Evolutionary conservation across 495 filamentous ascomycete species (phyloP), one percentile per base, ranked within the genome.

Genomic region (Haplographium delicatum): DNA sequence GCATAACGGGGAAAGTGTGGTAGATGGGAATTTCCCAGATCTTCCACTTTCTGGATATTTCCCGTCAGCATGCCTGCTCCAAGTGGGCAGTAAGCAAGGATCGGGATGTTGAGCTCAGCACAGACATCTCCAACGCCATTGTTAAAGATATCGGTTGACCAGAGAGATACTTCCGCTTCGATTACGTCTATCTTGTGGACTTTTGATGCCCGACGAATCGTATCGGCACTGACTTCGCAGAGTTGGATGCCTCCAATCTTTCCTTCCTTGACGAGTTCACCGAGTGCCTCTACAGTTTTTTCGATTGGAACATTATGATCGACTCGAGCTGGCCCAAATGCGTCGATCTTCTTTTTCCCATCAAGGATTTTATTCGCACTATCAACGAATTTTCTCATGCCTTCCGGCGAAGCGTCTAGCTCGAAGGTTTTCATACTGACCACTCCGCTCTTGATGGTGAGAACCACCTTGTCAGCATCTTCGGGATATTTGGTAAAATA

Each of bases 141-240:
- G 4, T 76, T 64, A 13, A 91, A 65, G 38, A 83, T 80, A 6
- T 83, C 77, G 3, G 78, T 79, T 8, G 74, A 65, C 61, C 74
- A 89, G 26, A 95, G 62, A 8, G 82, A 87, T 50, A 93, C 69
- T 68, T 95, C 89, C 20, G 85, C 81, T 66, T 95, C 89, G 15
- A 93, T 86, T 2, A 76, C 77, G 2, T 73, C 75, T 50, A 95
- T 83, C 47, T 82, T 83, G 47, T 79, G 72, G 24, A 87, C 64
- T 56, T 83, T 82, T 35, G 73, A 73, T 51, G 89, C 89, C 53
- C 81, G 71, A 26, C 84, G 75, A 61, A 95, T 89, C 1, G 86
- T 90, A 31, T 80, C 72, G 5, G 83, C 86, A 40, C 74, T 68
- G 28, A 84, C 81, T 62, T 94, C 89, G 31, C 78, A 83, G 28